A percentile compares a stretch with the other conserved stretches of the same genome.
These are phyloP conservation scores for Penicillium coprophilum DNA, from an alignment of 495 filamentous ascomycete species.

Conservation along the genomic window DNA sequence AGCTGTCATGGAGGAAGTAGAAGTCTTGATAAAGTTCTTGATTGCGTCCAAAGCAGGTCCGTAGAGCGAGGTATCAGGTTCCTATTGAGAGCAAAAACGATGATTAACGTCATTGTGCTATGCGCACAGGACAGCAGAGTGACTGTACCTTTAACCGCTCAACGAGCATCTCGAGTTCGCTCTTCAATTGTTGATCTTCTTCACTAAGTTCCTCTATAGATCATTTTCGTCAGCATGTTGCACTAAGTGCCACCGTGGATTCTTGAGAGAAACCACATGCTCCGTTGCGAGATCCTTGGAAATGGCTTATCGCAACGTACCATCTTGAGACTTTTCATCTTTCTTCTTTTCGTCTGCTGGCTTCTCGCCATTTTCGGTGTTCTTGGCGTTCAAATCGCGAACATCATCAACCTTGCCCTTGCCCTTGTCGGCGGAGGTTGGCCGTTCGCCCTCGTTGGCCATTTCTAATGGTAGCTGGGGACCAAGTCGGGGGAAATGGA, in stretches of 20 bases:
- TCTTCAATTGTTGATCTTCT: slow-evolving; percentile 97
- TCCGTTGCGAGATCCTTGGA: slow-evolving; percentile 8
- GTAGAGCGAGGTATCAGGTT: slow-evolving; percentile 84
- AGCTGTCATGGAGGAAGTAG: slow-evolving; percentile 98
- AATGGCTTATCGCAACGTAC: slow-evolving; percentile 34
- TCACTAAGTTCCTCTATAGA: slow-evolving; percentile 84
- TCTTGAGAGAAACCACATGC: slow-evolving; percentile 12
- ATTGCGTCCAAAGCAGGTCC: slow-evolving; percentile 90
- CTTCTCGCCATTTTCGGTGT: slow-evolving; percentile 68
- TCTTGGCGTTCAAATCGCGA: slow-evolving; percentile 59
- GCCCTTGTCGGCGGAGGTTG: slow-evolving; percentile 85
- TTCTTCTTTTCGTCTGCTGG: slow-evolving; percentile 72
- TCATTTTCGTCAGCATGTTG: slow-evolving; percentile 12
- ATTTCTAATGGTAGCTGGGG: slow-evolving; percentile 56
- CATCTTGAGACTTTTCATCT: slow-evolving; percentile 61
- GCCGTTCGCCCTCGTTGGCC: slow-evolving; percentile 88
- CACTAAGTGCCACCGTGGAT: neutral
- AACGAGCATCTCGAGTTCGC: slow-evolving; percentile 96
- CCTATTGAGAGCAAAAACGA: slow-evolving; percentile 51
- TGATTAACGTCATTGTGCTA: slow-evolving; percentile 27
- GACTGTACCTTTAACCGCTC: slow-evolving; percentile 81
- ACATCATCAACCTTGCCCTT: slow-evolving; percentile 82
- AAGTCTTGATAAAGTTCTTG: slow-evolving; percentile 97
- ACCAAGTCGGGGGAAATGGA: slow-evolving; percentile 26
- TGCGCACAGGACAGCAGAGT: slow-evolving; percentile 4